Base-by-base conservation (phyloP, 2,329 filamentous ascomycete genomes). In the Mollisiaceae sp. region DNA sequence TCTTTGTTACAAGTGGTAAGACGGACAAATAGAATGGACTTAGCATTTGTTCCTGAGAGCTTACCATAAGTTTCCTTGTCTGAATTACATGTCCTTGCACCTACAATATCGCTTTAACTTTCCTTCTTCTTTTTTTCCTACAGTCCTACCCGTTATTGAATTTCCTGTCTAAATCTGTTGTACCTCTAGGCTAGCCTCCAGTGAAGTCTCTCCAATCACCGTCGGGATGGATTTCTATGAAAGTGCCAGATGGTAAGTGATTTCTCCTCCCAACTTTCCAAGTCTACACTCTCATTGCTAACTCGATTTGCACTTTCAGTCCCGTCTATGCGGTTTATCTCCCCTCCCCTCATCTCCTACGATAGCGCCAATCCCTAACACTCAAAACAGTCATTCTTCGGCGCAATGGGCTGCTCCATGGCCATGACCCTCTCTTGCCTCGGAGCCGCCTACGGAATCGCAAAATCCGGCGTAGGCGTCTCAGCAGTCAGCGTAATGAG, bases 391-490 rank as follows among this genome's bases (percentile, higher is more conserved):
- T 83, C 93, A 81, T 97, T 97, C 85, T 97, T 97, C 78, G 93
- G 93, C 82, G 92, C 92, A 80, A 94, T 97, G 90, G 93, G 93
- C 80, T 97, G 93, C 86, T 93, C 89, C 76, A 90, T 88, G 72
- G 91, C 93, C 81, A 96, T 97, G 78, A 91, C 96, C 77, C 96
- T 97, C 85, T 95, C 92, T 79, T 94, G 64, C 18, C 63, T 75
- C 74, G 93, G 94, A 78, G 94, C 94, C 77, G 93, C 94, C 73
- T 98, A 98, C 83, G 94, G 94, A 81, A 98, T 95, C 74, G 94
- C 94, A 79, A 99, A 98, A 88, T 94, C 94, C 76, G 94, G 94
- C 83, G 93, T 98, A 73, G 94, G 94, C 86, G 96, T 98, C 78
- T 92, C 93, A 72, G 91, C 93, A 75, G 97, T 97, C 90, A 94